These are phyloP conservation scores for Neurospora sp. DNA, from an alignment of 495 filamentous ascomycete species.

Conservation along the genomic window DNA sequence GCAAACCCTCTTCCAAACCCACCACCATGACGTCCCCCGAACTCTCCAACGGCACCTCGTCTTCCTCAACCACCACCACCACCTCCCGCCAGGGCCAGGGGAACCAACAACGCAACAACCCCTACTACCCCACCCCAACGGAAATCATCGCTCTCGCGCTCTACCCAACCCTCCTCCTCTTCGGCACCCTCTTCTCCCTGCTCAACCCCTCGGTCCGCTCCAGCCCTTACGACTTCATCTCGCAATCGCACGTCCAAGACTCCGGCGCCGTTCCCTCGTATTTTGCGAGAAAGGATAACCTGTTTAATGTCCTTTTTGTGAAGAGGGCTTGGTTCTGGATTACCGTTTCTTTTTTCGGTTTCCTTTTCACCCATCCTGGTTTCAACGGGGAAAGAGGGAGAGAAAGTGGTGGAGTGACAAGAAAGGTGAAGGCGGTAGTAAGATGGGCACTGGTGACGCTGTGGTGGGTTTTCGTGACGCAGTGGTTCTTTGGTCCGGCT, in stretches of 20 bases:
- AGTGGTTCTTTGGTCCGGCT: slow-evolving; percentile 91
- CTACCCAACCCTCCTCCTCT: slow-evolving; percentile 66
- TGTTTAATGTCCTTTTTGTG: slow-evolving; percentile 86
- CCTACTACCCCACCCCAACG: slow-evolving; percentile 50
- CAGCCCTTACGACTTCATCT: slow-evolving; percentile 43
- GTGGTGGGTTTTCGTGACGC: slow-evolving; percentile 74
- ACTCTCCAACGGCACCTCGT: neutral
- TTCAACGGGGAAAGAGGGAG: slow-evolving; percentile 6
- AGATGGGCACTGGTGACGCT: slow-evolving; percentile 62
- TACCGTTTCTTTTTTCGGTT: slow-evolving; percentile 46
- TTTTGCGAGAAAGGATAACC: slow-evolving; percentile 84
- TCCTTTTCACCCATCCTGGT: slow-evolving; percentile 49
- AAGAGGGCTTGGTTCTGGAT: slow-evolving; percentile 94
- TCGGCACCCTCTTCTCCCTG: slow-evolving; percentile 70
- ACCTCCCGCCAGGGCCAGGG: too few relatives aligned
- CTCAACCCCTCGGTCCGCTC: slow-evolving; percentile 59
- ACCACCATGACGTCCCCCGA: too few relatives aligned
- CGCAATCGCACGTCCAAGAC: slow-evolving; percentile 44
- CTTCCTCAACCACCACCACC: neutral
- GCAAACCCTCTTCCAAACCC: neutral
- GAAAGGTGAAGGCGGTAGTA: slow-evolving; percentile 40
- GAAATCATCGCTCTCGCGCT: slow-evolving; percentile 51
- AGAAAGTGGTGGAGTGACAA: neutral
- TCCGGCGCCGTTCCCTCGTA: slow-evolving; percentile 57
- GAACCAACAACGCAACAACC: slow-evolving; percentile 22